These are phyloP conservation scores for Colletotrichum sidae DNA, from an alignment of 2,329 filamentous ascomycete species.

Conservation along the genomic window DNA sequence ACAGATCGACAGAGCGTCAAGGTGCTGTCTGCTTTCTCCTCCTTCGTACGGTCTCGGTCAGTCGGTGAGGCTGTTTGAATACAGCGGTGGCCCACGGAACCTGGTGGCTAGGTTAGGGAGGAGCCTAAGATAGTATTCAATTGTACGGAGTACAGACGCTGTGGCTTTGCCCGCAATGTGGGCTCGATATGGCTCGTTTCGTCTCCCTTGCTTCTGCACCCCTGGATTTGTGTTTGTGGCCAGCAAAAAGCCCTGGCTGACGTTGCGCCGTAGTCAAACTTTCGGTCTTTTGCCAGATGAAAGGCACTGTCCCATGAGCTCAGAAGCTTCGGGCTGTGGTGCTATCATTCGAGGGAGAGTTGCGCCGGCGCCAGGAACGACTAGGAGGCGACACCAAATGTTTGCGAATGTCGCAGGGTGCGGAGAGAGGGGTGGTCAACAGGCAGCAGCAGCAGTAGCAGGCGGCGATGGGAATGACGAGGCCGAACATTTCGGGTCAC, in stretches of 20 bases:
- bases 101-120: background rate
- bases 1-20: background rate
- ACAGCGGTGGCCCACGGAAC: background rate
- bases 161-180: too few relatives aligned
- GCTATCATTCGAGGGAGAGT: conserved; percentile 1
- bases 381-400: background rate
- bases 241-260: conserved; percentile 8
- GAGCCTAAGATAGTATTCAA: too few relatives aligned
- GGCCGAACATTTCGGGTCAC: background rate
- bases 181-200: background rate
- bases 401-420: conserved; percentile 3
- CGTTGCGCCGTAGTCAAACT: conserved; percentile 17
- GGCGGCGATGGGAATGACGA: conserved; percentile 21
- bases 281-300: conserved; percentile 23
- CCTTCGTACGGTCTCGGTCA: conserved; percentile 5
- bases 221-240: conserved; percentile 1
- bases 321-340: conserved; percentile 18
- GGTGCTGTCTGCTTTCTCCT: conserved; percentile 25
- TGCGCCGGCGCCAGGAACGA: conserved; percentile 5
- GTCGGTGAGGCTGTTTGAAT: conserved; percentile 23
- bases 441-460: background rate
- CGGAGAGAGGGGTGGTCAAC: background rate
- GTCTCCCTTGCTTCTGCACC: conserved; percentile 4
- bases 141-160: too few relatives aligned
- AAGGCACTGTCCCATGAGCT: conserved; percentile 16